A percentile compares a stretch with the other conserved stretches of the same genome.
Evolutionary conservation across 192 early-diverging fungal genomes (phyloP).

Genomic region (Backusella mclennaniae): DNA sequence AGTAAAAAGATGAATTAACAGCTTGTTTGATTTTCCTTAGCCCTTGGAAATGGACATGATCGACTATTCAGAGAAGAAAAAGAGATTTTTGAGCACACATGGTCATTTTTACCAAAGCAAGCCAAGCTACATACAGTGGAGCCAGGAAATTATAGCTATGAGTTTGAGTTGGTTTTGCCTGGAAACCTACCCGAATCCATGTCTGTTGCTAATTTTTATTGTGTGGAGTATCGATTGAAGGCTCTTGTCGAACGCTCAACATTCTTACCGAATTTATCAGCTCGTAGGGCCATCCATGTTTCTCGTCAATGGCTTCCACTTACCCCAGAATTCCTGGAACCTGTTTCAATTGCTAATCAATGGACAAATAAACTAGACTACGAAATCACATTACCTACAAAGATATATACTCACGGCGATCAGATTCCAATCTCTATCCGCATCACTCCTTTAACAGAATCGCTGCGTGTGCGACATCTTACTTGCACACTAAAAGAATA

Average conservation of each 20-base stretch:
- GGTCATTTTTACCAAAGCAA: constrained; percentile 47
- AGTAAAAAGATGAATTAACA: neutral
- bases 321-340: constrained; percentile 45
- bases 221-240: constrained; percentile 47
- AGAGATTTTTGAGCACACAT: constrained; percentile 46
- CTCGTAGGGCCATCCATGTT: constrained; percentile 34
- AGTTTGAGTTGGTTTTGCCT: constrained; percentile 54
- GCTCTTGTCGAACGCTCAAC: constrained; percentile 51
- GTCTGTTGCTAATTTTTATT: constrained; percentile 41
- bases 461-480: constrained; percentile 40
- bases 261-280: constrained; percentile 48
- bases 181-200: constrained; percentile 60
- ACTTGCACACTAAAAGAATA: constrained; percentile 58
- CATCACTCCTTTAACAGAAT: constrained; percentile 42
- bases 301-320: constrained; percentile 47
- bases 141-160: constrained; percentile 37
- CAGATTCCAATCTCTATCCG: constrained; percentile 44
- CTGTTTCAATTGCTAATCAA: constrained; percentile 49
- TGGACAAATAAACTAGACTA: constrained; percentile 55
- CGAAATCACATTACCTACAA: constrained; percentile 50
- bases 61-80: constrained; percentile 27
- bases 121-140: constrained; percentile 33
- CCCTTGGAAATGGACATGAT: constrained; percentile 19
- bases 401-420: constrained; percentile 52
- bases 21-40: neutral